phyloP scores from a whole-genome alignment of 305 asterid genomes.

The Vinca major region DNA sequence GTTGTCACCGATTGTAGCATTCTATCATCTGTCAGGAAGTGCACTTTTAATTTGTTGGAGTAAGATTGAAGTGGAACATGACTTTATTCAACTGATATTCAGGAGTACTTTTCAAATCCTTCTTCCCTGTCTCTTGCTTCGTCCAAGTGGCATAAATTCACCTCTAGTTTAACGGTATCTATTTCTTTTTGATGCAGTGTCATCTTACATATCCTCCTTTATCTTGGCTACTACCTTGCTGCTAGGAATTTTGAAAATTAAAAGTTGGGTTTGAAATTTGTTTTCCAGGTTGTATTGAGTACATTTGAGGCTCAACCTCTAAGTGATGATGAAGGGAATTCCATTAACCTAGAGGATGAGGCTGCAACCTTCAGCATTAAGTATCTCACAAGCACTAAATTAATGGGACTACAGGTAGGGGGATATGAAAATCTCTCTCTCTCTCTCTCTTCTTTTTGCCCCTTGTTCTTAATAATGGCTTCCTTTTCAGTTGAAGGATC shows the following conservation, averaged over 20 bases:
- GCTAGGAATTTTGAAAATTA: not conserved
- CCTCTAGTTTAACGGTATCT: constrained; percentile 38
- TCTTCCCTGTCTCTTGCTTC: constrained; percentile 57
- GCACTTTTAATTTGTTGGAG: not conserved
- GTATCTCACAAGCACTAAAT: constrained; percentile 88
- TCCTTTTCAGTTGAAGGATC: constrained; percentile 77
- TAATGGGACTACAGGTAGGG: constrained; percentile 91
- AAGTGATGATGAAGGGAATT: constrained; percentile 83
- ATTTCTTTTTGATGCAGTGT: not conserved
- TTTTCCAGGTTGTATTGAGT: constrained; percentile 60
- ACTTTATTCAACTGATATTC: constrained; percentile 20
- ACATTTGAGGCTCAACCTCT: constrained; percentile 95
- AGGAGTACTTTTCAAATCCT: constrained; percentile 87
- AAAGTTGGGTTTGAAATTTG: constrained; percentile 11
- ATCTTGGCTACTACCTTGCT: not conserved
- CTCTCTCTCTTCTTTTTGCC: not conserved
- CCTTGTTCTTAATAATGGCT: constrained; percentile 5
- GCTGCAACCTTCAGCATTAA: constrained; percentile 87
- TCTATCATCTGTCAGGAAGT: not conserved
- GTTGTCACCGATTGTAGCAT: not conserved
- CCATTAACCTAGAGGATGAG: constrained; percentile 75
- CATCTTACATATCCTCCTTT: not conserved
- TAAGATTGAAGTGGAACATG: not conserved
- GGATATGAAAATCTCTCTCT: not conserved
- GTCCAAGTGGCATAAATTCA: constrained; percentile 37